Evolutionary conservation across 306 rosid genomes (phyloP).

Genomic region (Cucurbita pepo): DNA sequence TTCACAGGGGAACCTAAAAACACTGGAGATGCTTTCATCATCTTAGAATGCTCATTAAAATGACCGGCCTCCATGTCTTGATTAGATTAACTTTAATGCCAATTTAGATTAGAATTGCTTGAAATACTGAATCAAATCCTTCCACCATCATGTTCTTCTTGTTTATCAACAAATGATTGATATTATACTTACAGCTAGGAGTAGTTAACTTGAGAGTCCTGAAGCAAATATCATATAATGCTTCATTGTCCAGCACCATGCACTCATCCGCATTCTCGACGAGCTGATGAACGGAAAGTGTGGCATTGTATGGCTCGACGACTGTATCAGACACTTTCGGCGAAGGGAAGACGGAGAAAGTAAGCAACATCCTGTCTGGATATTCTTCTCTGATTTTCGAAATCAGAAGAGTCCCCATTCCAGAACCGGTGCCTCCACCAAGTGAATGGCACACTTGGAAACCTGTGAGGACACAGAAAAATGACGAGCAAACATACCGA

Average conservation of each 20-base stretch:
- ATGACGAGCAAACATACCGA: neutral
- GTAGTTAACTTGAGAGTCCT: neutral
- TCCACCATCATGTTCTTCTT: neutral
- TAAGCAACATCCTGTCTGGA: neutral
- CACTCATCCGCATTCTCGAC: neutral
- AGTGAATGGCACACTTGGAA: constrained; percentile 1
- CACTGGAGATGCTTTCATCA: neutral
- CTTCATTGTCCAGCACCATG: constrained; percentile 1
- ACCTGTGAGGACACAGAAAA: neutral
- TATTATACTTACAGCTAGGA: neutral
- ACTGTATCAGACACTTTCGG: neutral
- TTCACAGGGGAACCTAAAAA: neutral
- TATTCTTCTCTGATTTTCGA: neutral
- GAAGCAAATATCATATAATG: neutral
- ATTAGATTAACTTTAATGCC: neutral
- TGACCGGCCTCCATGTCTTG: neutral
- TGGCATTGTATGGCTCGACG: neutral
- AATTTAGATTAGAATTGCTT: neutral
- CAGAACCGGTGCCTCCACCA: constrained; percentile 1
- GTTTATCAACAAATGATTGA: neutral
- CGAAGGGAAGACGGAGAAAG: neutral
- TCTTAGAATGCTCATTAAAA: neutral
- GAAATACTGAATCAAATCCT: neutral
- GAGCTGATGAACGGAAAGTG: neutral
- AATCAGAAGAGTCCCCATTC: neutral